Conservation (phyloP, 2,329 filamentous ascomycete genomes). For the Parascedosporium putredinis region DNA sequence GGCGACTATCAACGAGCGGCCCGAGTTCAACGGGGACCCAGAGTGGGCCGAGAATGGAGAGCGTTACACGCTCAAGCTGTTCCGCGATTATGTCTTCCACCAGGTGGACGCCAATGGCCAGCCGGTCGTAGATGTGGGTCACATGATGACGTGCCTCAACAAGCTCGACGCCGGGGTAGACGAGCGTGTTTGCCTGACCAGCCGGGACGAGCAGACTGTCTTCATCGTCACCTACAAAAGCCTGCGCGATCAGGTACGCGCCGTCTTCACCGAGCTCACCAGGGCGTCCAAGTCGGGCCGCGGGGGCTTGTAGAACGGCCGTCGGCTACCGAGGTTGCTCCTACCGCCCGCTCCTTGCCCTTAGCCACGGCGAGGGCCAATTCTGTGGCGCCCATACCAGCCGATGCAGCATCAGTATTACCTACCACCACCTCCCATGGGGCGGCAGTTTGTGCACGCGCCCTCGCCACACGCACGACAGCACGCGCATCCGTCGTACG, state of each 20-base stretch:
- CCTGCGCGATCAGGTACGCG: slow-evolving; percentile 55
- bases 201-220: slow-evolving; percentile 79
- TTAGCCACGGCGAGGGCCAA: background rate
- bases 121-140: slow-evolving; percentile 75
- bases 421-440: no score
- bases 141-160: slow-evolving; percentile 78
- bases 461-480: no score
- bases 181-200: slow-evolving; percentile 76
- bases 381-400: background rate
- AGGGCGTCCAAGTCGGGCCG: slow-evolving; percentile 23
- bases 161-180: slow-evolving; percentile 86
- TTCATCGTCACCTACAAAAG: slow-evolving; percentile 88
- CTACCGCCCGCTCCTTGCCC: background rate
- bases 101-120: slow-evolving; percentile 80
- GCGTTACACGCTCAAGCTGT: slow-evolving; percentile 85
- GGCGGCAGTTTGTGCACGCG: no score
- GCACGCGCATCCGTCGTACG: no score
- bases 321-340: no score
- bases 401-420: no score
- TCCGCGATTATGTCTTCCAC: slow-evolving; percentile 95
- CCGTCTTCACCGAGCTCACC: slow-evolving; percentile 47
- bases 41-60: slow-evolving; percentile 90
- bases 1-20: slow-evolving; percentile 79
- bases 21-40: slow-evolving; percentile 67
- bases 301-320: slow-evolving; percentile 3